These are phyloP conservation scores for Amanita inopinata DNA, from an alignment of 768 basidiomycete genomes.

Conservation along the genomic window DNA sequence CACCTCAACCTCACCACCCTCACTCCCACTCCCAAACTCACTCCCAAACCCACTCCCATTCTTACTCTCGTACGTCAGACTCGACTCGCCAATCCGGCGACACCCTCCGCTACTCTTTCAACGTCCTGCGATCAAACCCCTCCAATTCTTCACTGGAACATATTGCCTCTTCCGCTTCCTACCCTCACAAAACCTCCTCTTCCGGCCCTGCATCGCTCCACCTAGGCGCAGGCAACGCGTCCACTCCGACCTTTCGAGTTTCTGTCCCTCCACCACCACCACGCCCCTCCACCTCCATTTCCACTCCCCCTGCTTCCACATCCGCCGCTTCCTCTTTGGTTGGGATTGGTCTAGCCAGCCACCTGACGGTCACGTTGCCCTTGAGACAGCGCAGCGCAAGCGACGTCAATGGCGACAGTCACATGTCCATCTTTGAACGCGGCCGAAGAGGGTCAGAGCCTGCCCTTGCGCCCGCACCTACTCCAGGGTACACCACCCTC, in stretches of 20 bases:
- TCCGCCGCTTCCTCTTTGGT: too few relatives aligned
- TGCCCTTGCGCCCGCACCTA: too few relatives aligned
- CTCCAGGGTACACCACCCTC: constrained; percentile 1
- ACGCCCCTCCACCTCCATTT: constrained; percentile 1
- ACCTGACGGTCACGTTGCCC: constrained; percentile 4
- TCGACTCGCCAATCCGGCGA: too few relatives aligned
- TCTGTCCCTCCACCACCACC: constrained; percentile 15
- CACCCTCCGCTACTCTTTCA: constrained; percentile 26
- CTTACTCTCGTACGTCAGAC: too few relatives aligned
- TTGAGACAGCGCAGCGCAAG: constrained; percentile 5
- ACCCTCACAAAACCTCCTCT: constrained; percentile 16
- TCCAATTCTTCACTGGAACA: constrained; percentile 32
- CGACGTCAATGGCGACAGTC: background rate
- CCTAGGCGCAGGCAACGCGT: constrained; percentile 22
- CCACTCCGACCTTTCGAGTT: constrained; percentile 29
- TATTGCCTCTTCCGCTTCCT: constrained; percentile 31
- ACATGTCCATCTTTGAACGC: constrained; percentile 2
- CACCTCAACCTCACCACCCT: too few relatives aligned
- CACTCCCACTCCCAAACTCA: too few relatives aligned
- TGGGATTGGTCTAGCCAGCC: too few relatives aligned
- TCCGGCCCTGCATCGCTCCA: constrained; percentile 5
- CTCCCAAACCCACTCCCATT: too few relatives aligned
- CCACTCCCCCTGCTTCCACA: too few relatives aligned
- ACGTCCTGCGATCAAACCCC: constrained; percentile 35
- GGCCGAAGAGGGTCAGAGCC: constrained; percentile 5